Evolutionary conservation across 2,329 filamentous ascomycete genomes (phyloP).

Genomic region (Coniella vitis): DNA sequence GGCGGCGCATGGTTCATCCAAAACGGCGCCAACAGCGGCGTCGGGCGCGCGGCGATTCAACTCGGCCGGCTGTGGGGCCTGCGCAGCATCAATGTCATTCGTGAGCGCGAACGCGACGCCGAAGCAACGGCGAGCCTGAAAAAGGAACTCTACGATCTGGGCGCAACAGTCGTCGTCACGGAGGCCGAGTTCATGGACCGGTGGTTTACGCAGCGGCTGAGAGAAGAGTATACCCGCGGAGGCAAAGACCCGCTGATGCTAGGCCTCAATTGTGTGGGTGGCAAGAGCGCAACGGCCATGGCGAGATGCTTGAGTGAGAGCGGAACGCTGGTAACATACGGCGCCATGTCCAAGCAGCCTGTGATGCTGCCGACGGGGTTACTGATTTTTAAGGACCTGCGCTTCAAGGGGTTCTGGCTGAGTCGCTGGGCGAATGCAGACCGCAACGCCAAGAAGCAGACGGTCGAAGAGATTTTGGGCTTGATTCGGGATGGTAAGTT

Average conservation of each 20-base stretch:
- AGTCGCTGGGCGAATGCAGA: conserved; percentile 79
- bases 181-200: conserved; percentile 48
- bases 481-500: conserved; percentile 72
- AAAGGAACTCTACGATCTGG: conserved; percentile 45
- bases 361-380: conserved; percentile 73
- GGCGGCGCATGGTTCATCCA: conserved; percentile 94
- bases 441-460: conserved; percentile 65
- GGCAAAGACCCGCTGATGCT: conserved; percentile 67
- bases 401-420: conserved; percentile 92
- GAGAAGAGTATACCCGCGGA: conserved; percentile 59
- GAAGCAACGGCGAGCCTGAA: conserved; percentile 57
- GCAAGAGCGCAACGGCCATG: conserved; percentile 72
- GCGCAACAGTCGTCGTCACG: conserved; percentile 50
- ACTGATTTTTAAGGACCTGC: conserved; percentile 88
- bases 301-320: conserved; percentile 65
- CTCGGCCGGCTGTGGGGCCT: conserved; percentile 79
- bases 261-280: conserved; percentile 89
- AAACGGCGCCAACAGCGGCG: conserved; percentile 92
- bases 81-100: conserved; percentile 82
- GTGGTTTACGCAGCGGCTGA: conserved; percentile 54
- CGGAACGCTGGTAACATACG: conserved; percentile 83
- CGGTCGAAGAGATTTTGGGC: conserved; percentile 77
- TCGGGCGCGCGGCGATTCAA: conserved; percentile 87
- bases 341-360: conserved; percentile 88
- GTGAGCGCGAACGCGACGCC: conserved; percentile 54